Percentiles rank a stretch among this genome's conserved stretches.
These are phyloP conservation scores for Coniella lustricola DNA, from an alignment of 2,329 filamentous ascomycete species.

Conservation along the genomic window DNA sequence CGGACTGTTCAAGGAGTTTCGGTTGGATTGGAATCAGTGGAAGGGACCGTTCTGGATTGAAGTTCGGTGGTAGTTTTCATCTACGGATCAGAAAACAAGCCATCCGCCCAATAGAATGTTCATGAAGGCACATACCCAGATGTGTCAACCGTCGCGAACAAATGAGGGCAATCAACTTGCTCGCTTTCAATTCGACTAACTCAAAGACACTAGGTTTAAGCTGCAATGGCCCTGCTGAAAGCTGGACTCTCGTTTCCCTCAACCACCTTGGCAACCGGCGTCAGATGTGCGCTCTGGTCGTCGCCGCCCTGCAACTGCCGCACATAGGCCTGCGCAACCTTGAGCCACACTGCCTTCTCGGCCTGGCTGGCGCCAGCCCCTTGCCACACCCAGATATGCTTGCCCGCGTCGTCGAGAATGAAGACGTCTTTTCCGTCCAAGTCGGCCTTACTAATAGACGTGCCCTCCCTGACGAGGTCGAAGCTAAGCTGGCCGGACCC, in stretches of 20 bases:
- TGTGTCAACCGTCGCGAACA: too few species aligned
- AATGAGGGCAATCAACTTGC: too few species aligned
- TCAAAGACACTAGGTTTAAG: slow-evolving; percentile 9
- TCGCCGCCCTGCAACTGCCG: slow-evolving; percentile 31
- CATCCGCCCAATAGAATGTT: too few species aligned
- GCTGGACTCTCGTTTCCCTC: slow-evolving; percentile 48
- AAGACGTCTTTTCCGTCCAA: slow-evolving; percentile 56
- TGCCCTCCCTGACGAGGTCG: slow-evolving; percentile 49
- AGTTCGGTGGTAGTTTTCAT: too few species aligned
- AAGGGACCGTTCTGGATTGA: too few species aligned
- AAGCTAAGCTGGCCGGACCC: slow-evolving; percentile 51
- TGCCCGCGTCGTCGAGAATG: slow-evolving; percentile 51
- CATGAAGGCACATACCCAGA: too few species aligned
- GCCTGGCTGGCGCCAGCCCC: slow-evolving; percentile 48
- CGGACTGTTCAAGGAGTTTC: too few species aligned
- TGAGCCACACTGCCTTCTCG: slow-evolving; percentile 56
- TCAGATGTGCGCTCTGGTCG: slow-evolving; percentile 32
- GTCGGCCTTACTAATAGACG: slow-evolving; percentile 36
- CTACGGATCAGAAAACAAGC: too few species aligned
- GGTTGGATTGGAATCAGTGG: too few species aligned
- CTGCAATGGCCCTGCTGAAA: slow-evolving; percentile 42
- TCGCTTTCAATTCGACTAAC: too few species aligned
- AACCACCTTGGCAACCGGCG: slow-evolving; percentile 49
- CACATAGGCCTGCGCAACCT: slow-evolving; percentile 50
- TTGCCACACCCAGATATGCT: slow-evolving; percentile 59